phyloP scores from a whole-genome alignment of 768 basidiomycete species.

The Leccinum subgranulosum region DNA sequence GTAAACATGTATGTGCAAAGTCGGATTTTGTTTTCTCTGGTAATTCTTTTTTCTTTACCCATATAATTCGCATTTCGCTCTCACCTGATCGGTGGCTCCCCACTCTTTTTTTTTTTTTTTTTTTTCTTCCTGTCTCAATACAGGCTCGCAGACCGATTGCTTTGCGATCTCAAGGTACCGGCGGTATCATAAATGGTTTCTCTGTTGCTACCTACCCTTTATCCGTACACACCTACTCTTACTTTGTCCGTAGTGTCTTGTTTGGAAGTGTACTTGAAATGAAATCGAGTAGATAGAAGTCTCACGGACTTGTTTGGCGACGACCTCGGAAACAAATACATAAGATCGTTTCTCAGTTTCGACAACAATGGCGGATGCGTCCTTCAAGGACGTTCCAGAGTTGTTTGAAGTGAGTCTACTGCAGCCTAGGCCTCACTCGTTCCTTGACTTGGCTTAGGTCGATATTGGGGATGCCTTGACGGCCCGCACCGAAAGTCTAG shows the following conservation, averaged over 20 bases:
- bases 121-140: not conserved
- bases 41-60: slow-evolving; percentile 11
- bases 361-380: slow-evolving; percentile 57
- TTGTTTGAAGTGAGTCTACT: slow-evolving; percentile 76
- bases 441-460: slow-evolving; percentile 43
- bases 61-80: not conserved
- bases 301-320: slow-evolving; percentile 28
- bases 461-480: slow-evolving; percentile 88
- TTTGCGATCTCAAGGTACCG: slow-evolving; percentile 1
- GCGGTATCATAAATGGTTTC: slow-evolving; percentile 2
- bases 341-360: not conserved
- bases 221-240: slow-evolving; percentile 3
- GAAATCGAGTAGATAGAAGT: not conserved
- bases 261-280: slow-evolving; percentile 17
- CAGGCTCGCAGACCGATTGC: slow-evolving; percentile 10
- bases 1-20: slow-evolving; percentile 3
- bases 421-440: not conserved
- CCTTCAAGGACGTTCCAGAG: slow-evolving; percentile 93
- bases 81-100: slow-evolving; percentile 8
- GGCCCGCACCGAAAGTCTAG: slow-evolving; percentile 87
- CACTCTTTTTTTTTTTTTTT: slow-evolving; percentile 5
- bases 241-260: slow-evolving; percentile 4
- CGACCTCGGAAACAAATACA: slow-evolving; percentile 24
- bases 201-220: slow-evolving; percentile 12
- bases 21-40: not conserved